These are phyloP conservation scores for Beauveria caledonica DNA, from an alignment of 2,329 filamentous ascomycete species.

Conservation along the genomic window DNA sequence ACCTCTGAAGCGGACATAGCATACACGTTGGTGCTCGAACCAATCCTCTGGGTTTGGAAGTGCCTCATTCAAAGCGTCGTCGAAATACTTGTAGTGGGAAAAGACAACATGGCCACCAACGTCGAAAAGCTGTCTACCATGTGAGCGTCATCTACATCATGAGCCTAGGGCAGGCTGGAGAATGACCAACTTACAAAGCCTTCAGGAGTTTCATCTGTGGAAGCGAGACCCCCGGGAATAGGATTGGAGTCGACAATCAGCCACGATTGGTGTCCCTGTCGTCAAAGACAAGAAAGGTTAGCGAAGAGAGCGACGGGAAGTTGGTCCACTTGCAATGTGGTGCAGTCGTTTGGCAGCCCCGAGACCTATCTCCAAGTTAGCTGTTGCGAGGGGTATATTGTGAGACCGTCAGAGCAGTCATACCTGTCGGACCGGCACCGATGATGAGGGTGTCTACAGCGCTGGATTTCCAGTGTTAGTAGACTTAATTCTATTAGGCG, in stretches of 20 bases:
- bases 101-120: conserved; percentile 92
- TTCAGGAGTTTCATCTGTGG: conserved; percentile 82
- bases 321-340: neutral
- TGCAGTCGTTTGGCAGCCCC: conserved; percentile 10
- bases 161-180: neutral
- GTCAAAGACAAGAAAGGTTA: neutral
- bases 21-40: conserved; percentile 90
- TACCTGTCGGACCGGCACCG: no score
- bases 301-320: no score
- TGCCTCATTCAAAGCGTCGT: conserved; percentile 62
- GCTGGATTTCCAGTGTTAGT: no score
- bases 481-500: no score
- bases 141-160: neutral
- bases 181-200: conserved; percentile 67
- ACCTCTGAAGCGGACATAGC: conserved; percentile 83
- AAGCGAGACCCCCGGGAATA: conserved; percentile 80
- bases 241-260: conserved; percentile 81
- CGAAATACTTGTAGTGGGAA: conserved; percentile 97
- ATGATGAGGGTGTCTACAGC: no score
- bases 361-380: neutral
- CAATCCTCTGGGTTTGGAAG: conserved; percentile 49
- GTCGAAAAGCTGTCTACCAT: conserved; percentile 67
- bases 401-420: no score
- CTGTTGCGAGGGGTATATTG: no score
- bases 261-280: conserved; percentile 75